Conservation (phyloP, 768 basidiomycete species). For the Tremella fuciformis region DNA sequence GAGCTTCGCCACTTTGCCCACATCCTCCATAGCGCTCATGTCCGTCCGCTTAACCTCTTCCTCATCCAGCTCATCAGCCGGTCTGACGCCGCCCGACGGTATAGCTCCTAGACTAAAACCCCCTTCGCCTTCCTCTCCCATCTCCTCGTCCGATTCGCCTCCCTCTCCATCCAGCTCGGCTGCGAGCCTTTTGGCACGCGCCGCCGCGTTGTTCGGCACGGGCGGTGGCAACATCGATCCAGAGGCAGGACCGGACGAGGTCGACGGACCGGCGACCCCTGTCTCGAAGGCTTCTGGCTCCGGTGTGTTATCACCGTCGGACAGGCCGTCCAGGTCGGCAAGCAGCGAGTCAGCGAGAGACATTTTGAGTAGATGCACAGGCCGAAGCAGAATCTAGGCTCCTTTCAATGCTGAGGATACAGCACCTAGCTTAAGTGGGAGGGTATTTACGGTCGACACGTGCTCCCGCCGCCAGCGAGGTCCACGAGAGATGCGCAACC, state of each 20-base stretch:
- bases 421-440: too few species aligned
- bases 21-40: constrained; percentile 76
- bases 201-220: constrained; percentile 26
- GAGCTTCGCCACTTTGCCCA: constrained; percentile 81
- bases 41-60: constrained; percentile 97
- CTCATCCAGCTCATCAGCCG: constrained; percentile 91
- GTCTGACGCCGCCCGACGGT: constrained; percentile 70
- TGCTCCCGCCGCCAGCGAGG: too few species aligned
- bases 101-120: constrained; percentile 54
- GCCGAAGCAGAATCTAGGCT: neutral
- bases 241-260: constrained; percentile 17
- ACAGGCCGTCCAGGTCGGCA: constrained; percentile 84
- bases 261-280: constrained; percentile 16
- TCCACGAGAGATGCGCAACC: too few species aligned
- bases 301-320: constrained; percentile 56
- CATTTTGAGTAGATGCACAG: constrained; percentile 32
- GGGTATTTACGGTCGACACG: too few species aligned
- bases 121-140: constrained; percentile 58
- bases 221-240: constrained; percentile 47
- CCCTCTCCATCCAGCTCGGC: constrained; percentile 62
- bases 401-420: too few species aligned
- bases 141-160: constrained; percentile 55
- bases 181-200: constrained; percentile 20
- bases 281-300: constrained; percentile 15
- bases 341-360: constrained; percentile 84